phyloP scores from a whole-genome alignment of 176 grass and related monocot genomes.

The Leersia perrieri region DNA sequence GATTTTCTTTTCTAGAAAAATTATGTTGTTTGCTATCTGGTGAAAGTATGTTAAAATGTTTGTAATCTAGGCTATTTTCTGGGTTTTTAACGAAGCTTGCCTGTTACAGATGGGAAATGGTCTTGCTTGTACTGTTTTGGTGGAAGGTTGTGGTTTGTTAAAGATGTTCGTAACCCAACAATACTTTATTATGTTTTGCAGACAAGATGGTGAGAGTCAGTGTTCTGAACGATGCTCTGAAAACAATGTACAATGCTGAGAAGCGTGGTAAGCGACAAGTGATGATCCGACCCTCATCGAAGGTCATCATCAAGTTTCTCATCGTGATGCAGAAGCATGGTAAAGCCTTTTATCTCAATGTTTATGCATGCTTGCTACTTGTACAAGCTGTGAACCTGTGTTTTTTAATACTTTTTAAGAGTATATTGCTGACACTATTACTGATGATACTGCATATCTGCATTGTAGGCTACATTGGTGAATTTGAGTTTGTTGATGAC shows the following conservation, averaged over 20 bases:
- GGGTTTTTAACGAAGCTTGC: neutral
- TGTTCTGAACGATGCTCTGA: constrained; percentile 72
- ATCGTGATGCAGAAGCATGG: constrained; percentile 79
- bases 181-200: neutral
- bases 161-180: neutral
- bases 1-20: too few species aligned
- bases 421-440: neutral
- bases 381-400: neutral
- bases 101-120: neutral
- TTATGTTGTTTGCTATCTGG: too few species aligned
- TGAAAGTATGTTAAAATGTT: too few species aligned
- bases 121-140: neutral
- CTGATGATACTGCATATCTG: neutral
- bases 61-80: too few species aligned
- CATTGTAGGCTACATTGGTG: constrained; percentile 59
- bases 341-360: constrained; percentile 20
- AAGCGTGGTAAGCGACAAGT: constrained; percentile 73
- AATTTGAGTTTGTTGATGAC: constrained; percentile 68
- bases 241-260: constrained; percentile 89
- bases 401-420: neutral
- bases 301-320: constrained; percentile 80
- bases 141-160: neutral
- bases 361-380: neutral
- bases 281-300: constrained; percentile 74
- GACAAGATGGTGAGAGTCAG: constrained; percentile 69